phyloP scores from a whole-genome alignment of 148 eudicot genomes.

The Arctostaphylos glauca region DNA sequence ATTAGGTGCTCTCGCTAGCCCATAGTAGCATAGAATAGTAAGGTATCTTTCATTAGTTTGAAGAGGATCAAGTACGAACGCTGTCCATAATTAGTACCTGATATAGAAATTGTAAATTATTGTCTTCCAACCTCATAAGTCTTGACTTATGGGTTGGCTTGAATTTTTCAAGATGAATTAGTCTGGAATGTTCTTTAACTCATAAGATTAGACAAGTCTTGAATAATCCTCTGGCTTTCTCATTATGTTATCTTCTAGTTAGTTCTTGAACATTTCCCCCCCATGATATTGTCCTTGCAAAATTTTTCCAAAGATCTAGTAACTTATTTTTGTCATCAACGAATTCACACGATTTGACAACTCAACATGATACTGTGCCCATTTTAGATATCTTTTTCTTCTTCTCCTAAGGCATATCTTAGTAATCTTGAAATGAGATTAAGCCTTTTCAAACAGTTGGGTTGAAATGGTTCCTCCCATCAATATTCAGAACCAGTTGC shows the following conservation, averaged over 20 bases:
- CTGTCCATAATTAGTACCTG: not conserved
- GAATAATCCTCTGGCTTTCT: not conserved
- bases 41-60: not conserved
- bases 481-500: not conserved
- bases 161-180: not conserved
- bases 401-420: not conserved
- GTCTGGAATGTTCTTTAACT: not conserved
- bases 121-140: not conserved
- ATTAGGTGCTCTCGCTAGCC: not conserved
- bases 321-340: not conserved
- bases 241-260: not conserved
- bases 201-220: not conserved
- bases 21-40: not conserved
- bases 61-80: not conserved
- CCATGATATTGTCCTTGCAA: not conserved
- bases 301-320: not conserved
- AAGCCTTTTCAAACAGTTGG: not conserved
- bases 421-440: not conserved
- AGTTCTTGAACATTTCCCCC: not conserved
- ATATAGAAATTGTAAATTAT: not conserved
- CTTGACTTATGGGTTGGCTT: not conserved
- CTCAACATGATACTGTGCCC: not conserved
- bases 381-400: not conserved
- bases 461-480: not conserved
- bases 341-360: not conserved